These are phyloP conservation scores for Quercus lobata DNA, from an alignment of 331 rosid genomes.

Conservation along the genomic window DNA sequence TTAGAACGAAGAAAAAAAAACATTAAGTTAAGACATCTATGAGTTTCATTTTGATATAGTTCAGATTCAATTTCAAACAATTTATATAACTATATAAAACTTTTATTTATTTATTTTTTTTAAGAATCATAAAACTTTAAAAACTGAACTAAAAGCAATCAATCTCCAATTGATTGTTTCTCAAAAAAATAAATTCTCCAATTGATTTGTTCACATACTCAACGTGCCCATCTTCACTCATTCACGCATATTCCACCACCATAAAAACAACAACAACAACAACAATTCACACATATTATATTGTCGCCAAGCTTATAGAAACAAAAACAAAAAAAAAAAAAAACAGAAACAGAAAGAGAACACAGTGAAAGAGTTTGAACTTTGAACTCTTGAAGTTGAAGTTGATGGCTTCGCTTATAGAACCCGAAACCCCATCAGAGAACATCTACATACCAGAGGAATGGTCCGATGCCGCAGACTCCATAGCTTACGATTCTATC, in stretches of 20 bases:
- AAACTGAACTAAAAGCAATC: no score
- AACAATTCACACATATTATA: background rate
- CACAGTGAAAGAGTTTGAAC: slow-evolving; percentile 4
- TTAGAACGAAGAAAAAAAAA: no score
- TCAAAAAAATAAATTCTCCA: no score
- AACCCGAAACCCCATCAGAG: slow-evolving; percentile 36
- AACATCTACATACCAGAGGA: slow-evolving; percentile 54
- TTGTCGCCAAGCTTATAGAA: background rate
- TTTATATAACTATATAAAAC: no score
- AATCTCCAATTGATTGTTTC: no score
- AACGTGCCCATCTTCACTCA: background rate
- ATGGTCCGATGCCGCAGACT: slow-evolving; percentile 67
- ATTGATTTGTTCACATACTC: background rate
- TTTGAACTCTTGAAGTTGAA: no score
- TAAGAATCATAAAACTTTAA: no score
- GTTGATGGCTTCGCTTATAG: slow-evolving; percentile 37
- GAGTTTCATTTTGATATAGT: no score
- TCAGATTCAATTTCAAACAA: no score
- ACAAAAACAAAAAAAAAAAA: background rate
- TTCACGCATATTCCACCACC: background rate
- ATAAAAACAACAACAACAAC: background rate
- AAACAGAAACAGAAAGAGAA: background rate
- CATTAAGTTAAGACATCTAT: no score
- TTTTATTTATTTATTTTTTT: no score
- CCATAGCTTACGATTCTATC: slow-evolving; percentile 33